Conservation (phyloP, 176 grass and related monocot genomes). For the Ampelocalamus luodianensis region DNA sequence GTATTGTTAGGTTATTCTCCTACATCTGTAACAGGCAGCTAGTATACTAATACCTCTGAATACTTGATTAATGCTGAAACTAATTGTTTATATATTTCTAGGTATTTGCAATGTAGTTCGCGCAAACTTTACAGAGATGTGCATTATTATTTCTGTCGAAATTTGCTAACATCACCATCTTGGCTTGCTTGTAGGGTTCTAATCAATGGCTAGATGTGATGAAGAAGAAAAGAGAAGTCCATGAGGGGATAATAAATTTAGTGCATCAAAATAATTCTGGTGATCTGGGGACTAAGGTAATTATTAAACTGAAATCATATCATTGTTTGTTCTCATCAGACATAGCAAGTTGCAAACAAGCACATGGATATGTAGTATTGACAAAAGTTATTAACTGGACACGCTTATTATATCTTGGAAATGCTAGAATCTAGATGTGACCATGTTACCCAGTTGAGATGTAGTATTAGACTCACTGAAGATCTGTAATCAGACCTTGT, state of each 20-base stretch:
- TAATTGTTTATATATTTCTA: constrained; percentile 8
- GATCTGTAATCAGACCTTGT: neutral
- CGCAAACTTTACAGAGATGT: neutral
- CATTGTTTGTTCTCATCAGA: constrained; percentile 26
- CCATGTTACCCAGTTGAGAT: neutral
- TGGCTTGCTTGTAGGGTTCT: constrained; percentile 57
- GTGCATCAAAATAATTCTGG: constrained; percentile 63
- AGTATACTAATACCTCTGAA: neutral
- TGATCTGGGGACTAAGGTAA: constrained; percentile 61
- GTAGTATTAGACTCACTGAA: neutral
- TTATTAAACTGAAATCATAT: constrained; percentile 32
- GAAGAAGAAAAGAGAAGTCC: constrained; percentile 90
- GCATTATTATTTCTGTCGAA: neutral
- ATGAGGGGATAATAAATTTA: constrained; percentile 89
- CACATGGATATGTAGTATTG: neutral
- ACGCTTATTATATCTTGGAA: constrained; percentile 4
- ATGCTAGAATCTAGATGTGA: constrained; percentile 20
- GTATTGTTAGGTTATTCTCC: constrained; percentile 22
- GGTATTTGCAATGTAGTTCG: neutral
- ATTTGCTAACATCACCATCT: constrained; percentile 20
- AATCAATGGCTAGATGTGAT: constrained; percentile 90
- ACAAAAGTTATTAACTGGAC: neutral
- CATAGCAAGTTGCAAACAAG: neutral
- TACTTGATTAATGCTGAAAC: constrained; percentile 10
- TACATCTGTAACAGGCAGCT: constrained; percentile 14